Base-by-base conservation (phyloP, 2,329 filamentous ascomycete genomes). In the Coniochaeta sp. region DNA sequence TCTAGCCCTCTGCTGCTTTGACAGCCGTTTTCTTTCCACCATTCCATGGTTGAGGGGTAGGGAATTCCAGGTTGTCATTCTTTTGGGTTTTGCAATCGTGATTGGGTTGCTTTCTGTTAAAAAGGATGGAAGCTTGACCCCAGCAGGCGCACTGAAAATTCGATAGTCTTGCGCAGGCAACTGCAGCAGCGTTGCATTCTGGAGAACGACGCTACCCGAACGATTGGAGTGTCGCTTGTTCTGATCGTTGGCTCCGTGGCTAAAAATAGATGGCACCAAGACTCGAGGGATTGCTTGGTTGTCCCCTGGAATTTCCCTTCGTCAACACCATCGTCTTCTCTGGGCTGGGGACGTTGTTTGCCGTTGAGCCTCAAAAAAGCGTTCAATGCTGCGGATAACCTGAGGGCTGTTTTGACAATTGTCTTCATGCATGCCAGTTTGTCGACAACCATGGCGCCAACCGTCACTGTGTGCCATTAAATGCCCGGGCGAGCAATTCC, bases 131-230 rank as follows among this genome's bases (percentile, higher is more conserved):
- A 38, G 18, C 33, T 14, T 7, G n/a, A n/a, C 7, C 33, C 9
- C n/a, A n/a, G 38, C 42, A n/a, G n/a, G 27, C 27, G 16, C 32
- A 26, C n/a, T 27, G 30, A 20, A 45, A 50, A 46, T 38, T 51
- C 47, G 26, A 33, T 16, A 45, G 31, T 40, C 18, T 31, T 28
- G 48, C 28, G 48, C 22, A 28, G 38, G 47, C 47, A 33, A 50
- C 27, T 35, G 28, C 48, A 40, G 6, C 51, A 53, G 48, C 38
- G 51, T 53, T 48, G 51, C 30, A 53, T 50, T 51, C n/a, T 53
- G 42, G 38, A 42, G 32, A 9, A 20, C 20, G 40, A 45, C 20
- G 40, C 40, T 24, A 45, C 18, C 40, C 40, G 26, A 28, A 35
- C n/a, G n/a, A 16, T 18, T 33, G 31, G 7, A 8, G 31, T 9